Base-by-base conservation (phyloP, 192 early-diverging fungal species). In the Thoreauomyces humboldtii region DNA sequence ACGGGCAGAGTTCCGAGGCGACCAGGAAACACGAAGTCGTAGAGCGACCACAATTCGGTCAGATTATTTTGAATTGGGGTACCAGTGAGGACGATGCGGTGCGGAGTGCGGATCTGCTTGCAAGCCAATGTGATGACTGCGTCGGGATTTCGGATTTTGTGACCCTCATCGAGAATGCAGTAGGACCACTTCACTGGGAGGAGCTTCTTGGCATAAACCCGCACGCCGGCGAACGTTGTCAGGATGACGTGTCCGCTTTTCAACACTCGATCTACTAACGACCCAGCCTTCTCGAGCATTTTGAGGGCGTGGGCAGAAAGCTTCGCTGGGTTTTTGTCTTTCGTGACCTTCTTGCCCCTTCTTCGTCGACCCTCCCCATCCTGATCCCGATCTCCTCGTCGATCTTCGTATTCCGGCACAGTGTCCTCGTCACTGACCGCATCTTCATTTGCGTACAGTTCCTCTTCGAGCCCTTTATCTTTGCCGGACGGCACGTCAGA, bases 71-170 rank as follows among this genome's bases (percentile, higher is more conserved):
- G 84, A 55, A 86, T 85, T 4, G 84, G 84, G 21, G 84, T 86
- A 21, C 84, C 84, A 7, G 76, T 77, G 2, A 86, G 75, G 45
- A 85, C 81, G 57, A 85, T 79, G n/a, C 83, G 65, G 48, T 78
- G 66, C 2, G 66, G 67, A 31, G 77, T 79, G 55, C 73, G 70
- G 0, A 81, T 24, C 32, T 65, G 43, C 54, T 80, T 83, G 71
- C 76, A 78, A 1, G 69, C 63, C 34, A 79, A 27, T 11, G 79
- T 96, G 4, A 91, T 86, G 22, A 90, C 92, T 0, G 96, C 86
- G 65, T 98, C 94, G 0, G 94, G 94, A 60, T 98, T 98, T 35
- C 93, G 80, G 34, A 98, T 95, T 74, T 93, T 93, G 73, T 98
- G 96, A 2, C 96, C 96, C 74, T 98, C 96, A 67, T 98, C 96